These are phyloP conservation scores for Cokeromyces recurvatus DNA, from an alignment of 371 early-diverging fungal species.

Conservation along the genomic window DNA sequence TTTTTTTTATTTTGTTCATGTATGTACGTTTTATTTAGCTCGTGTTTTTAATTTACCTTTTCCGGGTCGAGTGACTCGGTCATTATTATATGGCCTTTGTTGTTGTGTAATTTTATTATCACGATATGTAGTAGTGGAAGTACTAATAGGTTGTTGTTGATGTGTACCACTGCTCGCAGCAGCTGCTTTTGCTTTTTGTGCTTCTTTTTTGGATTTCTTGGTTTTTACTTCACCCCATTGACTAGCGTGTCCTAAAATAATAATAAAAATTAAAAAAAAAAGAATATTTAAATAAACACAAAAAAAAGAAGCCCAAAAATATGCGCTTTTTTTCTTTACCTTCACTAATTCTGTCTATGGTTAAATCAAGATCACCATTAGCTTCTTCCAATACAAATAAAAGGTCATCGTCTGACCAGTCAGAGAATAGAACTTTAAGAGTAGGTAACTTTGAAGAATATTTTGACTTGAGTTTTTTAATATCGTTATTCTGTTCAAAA, in stretches of 20 bases:
- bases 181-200: conserved; percentile 40
- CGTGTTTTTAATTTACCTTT: conserved; percentile 16
- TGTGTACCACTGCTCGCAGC: conserved; percentile 18
- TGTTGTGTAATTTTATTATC: conserved; percentile 18
- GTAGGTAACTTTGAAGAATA: conserved; percentile 64
- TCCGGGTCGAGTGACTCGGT: conserved; percentile 23
- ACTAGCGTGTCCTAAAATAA: conserved; percentile 65
- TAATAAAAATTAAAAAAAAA: neutral
- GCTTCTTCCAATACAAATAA: conserved; percentile 81
- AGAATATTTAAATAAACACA: too few species aligned
- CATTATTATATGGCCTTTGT: conserved; percentile 20
- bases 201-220: conserved; percentile 60
- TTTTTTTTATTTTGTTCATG: neutral
- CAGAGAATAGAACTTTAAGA: conserved; percentile 79
- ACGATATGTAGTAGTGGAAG: conserved; percentile 12
- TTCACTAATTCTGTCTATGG: conserved; percentile 80
- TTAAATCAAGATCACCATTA: conserved; percentile 78
- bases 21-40: neutral
- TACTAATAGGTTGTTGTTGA: conserved; percentile 16
- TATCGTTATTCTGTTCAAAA: conserved; percentile 33
- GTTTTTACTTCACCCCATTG: conserved; percentile 93
- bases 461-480: conserved; percentile 58
- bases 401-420: conserved; percentile 91
- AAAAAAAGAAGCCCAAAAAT: too few species aligned
- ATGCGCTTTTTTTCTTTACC: conserved; percentile 46